Percentiles rank a stretch among this genome's conserved stretches.
These are phyloP conservation scores for Sugiyamaella floridensis DNA, from an alignment of 805 yeast genomes.

Conservation along the genomic window DNA sequence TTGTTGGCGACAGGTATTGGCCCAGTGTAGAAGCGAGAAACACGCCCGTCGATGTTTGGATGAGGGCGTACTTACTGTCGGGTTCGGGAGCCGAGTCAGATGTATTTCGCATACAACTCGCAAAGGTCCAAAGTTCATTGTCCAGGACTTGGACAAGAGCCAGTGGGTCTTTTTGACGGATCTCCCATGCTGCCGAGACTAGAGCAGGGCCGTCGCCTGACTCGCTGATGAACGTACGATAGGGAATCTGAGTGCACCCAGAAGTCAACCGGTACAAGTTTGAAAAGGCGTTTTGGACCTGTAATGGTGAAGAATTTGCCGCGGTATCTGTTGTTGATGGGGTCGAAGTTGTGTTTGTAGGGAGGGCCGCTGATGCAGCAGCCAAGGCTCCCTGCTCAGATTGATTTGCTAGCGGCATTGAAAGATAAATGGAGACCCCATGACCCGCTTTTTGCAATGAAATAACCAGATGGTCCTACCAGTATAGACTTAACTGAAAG, in stretches of 20 bases:
- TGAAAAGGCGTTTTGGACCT: conserved; percentile 1
- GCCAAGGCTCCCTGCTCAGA: not conserved
- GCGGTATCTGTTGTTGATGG: not conserved
- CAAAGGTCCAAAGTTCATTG: conserved; percentile 27
- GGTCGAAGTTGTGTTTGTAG: not conserved
- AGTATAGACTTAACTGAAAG: too few relatives aligned
- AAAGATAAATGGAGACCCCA: not conserved
- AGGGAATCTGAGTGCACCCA: conserved; percentile 16
- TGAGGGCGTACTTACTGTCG: conserved; percentile 12
- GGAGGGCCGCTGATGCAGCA: not conserved
- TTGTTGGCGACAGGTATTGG: conserved; percentile 5
- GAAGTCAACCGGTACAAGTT: conserved; percentile 3
- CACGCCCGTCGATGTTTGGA: conserved; percentile 25
- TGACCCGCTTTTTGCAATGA: not conserved
- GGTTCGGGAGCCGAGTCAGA: conserved; percentile 16
- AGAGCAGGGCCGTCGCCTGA: conserved; percentile 10
- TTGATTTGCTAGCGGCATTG: not conserved
- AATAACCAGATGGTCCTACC: too few relatives aligned
- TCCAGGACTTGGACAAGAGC: conserved; percentile 18
- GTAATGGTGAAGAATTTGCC: not conserved
- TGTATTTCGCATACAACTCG: conserved; percentile 8
- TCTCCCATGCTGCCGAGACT: conserved; percentile 22
- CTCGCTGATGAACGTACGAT: conserved; percentile 20
- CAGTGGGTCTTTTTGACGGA: conserved; percentile 16
- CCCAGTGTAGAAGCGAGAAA: conserved; percentile 22